These are phyloP conservation scores for Kodamaea kakaduensis DNA, from an alignment of 805 yeast species.

Conservation along the genomic window DNA sequence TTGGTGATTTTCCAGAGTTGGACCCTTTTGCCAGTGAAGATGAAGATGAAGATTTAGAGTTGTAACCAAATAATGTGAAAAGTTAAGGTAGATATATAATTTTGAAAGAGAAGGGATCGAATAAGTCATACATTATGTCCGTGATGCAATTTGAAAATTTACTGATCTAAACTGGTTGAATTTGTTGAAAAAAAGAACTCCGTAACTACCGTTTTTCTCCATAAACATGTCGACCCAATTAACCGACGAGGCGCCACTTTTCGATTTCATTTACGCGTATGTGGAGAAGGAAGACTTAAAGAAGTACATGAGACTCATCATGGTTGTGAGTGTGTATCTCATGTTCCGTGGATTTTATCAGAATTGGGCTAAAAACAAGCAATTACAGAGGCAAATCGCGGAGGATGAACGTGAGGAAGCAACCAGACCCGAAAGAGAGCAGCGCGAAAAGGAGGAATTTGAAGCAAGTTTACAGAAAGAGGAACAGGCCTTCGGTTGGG, in stretches of 20 bases:
- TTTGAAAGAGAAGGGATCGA: too few species aligned
- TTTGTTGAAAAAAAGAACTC: constrained; percentile 1
- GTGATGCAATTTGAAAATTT: too few species aligned
- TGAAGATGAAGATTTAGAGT: too few species aligned
- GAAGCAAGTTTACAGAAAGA: constrained; percentile 27
- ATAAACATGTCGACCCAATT: neutral
- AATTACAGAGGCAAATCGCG: constrained; percentile 44
- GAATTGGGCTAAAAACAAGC: constrained; percentile 54
- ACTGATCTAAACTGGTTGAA: too few species aligned
- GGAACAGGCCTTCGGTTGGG: constrained; percentile 69
- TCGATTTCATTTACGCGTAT: constrained; percentile 32
- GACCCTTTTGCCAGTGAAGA: constrained; percentile 45
- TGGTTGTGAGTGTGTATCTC: constrained; percentile 60
- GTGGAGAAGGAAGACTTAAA: constrained; percentile 40
- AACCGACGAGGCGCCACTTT: constrained; percentile 14
- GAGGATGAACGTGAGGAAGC: constrained; percentile 42
- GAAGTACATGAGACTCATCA: constrained; percentile 44
- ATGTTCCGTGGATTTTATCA: constrained; percentile 54
- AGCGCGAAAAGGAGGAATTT: constrained; percentile 32
- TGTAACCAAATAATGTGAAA: too few species aligned
- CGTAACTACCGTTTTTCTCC: neutral
- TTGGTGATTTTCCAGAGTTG: constrained; percentile 60
- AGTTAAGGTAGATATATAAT: too few species aligned
- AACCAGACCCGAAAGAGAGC: constrained; percentile 33
- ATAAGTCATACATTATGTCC: too few species aligned